phyloP scores from a whole-genome alignment of 805 yeast species.

The Nakazawaea ernobii region DNA sequence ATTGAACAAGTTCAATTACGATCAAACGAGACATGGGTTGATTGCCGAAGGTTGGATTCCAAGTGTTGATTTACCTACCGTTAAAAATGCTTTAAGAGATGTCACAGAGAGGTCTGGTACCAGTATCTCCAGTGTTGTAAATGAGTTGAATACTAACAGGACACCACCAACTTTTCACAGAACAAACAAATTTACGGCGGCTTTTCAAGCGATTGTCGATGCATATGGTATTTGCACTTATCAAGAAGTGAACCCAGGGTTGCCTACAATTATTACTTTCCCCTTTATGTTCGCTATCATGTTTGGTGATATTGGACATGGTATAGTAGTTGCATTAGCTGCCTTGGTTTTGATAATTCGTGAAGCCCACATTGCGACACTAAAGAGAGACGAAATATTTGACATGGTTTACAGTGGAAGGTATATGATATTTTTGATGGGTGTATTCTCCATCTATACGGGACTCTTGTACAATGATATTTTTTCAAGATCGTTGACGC shows the following conservation, averaged over 20 bases:
- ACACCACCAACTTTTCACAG: constrained; percentile 94
- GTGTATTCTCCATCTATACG: constrained; percentile 89
- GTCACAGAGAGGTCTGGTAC: constrained; percentile 46
- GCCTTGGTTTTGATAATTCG: constrained; percentile 67
- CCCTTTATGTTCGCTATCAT: constrained; percentile 98
- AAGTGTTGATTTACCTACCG: constrained; percentile 58
- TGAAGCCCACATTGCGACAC: constrained; percentile 62
- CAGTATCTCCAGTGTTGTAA: constrained; percentile 44
- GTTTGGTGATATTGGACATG: constrained; percentile 99
- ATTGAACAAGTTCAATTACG: constrained; percentile 75
- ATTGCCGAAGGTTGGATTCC: constrained; percentile 98
- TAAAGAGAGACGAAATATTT: constrained; percentile 85
- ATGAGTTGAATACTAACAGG: constrained; percentile 65
- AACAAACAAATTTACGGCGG: constrained; percentile 90
- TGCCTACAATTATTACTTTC: constrained; percentile 91
- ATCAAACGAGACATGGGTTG: constrained; percentile 76
- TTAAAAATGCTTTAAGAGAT: constrained; percentile 61
- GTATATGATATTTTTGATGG: constrained; percentile 88
- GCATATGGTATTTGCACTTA: constrained; percentile 93
- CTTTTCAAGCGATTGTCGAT: constrained; percentile 91
- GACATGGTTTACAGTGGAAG: constrained; percentile 96
- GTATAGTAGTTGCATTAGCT: constrained; percentile 71
- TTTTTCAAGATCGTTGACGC: constrained; percentile 84
- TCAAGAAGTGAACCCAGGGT: constrained; percentile 93
- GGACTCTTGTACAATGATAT: constrained; percentile 92